A percentile compares a stretch with the other conserved stretches of the same genome.
These are phyloP conservation scores for Chlamydomonas asymmetrica DNA, from an alignment of 139 green algal species.

Conservation along the genomic window DNA sequence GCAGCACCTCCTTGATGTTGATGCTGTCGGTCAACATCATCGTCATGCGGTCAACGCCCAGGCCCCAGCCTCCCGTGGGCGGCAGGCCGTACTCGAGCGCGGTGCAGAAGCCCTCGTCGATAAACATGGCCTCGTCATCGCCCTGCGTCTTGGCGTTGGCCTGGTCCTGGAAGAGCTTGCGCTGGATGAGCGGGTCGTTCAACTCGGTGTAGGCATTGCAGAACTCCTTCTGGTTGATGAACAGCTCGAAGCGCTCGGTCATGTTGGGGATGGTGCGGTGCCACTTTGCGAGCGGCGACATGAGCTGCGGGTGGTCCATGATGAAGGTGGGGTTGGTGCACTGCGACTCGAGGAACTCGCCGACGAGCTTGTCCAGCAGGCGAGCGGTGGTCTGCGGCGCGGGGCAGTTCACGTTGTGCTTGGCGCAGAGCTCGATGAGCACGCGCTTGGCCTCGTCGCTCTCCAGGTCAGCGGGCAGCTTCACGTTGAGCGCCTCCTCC, in stretches of 20 bases:
- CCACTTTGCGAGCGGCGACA: conserved; percentile 98
- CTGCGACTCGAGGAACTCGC: conserved; percentile 94
- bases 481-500: conserved; percentile 76
- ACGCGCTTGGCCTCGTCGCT: conserved; percentile 63
- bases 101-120: conserved; percentile 97
- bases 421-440: conserved; percentile 67
- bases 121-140: conserved; percentile 98
- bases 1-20: conserved; percentile 88
- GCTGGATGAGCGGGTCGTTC: conserved; percentile 97
- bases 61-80: conserved; percentile 96
- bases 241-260: conserved; percentile 99
- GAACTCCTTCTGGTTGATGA: conserved; percentile 97
- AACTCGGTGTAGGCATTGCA: conserved; percentile 99
- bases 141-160: conserved; percentile 60
- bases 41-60: conserved; percentile 96
- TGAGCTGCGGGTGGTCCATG: conserved; percentile 98
- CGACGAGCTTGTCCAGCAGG: conserved; percentile 98
- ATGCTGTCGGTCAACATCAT: conserved; percentile 97
- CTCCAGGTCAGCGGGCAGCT: conserved; percentile 70
- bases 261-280: conserved; percentile 79
- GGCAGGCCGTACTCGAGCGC: conserved; percentile 97
- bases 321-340: conserved; percentile 98
- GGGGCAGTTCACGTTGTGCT: conserved; percentile 83
- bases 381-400: conserved; percentile 88
- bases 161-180: conserved; percentile 94